Evolutionary conservation across 805 yeast genomes (phyloP), one percentile per base, ranked within the genome.

Genomic region (Ogataea neopini): DNA sequence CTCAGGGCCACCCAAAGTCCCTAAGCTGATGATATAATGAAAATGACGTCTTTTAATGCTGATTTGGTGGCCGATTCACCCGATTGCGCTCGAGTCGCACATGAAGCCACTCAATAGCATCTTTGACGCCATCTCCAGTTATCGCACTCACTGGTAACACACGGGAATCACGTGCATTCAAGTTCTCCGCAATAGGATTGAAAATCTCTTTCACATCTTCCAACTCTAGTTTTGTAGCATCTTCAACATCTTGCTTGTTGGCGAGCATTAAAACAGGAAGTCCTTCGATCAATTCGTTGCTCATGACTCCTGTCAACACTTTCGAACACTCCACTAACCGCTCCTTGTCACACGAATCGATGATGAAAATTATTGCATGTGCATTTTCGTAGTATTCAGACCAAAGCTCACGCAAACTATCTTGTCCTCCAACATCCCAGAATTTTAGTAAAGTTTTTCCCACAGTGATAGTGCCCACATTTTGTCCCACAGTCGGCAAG

Each of bases 381-480:
- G 96, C 87, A 49, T 82, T 85, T 15, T 76, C 73, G 68, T 84
- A 94, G 71, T 92, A 94, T 51, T 88, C 81, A 5, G 84, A 76
- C 99, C 99, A 92, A 75, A 94, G 75, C 23, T 80, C 71, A 40
- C 98, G 74, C 40, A 92, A 72, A n/a, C 86, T 74, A 61, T 83
- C 84, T 67, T 92, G 99, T 10, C 99, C 99, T 9, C 98, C 98
- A 34, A 92, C 82, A 65, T 92, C 99, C 98, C 98, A 92, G 59
- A 94, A 80, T 61, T 90, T 91, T 47, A 94, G 71, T 47, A 76
- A 70, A 3, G 44, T 39, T 6, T 57, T 56, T 35, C 61, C 60
- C n/a, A 64, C 60, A 11, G 68, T 58, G n/a, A 77, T 69, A 8
- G 71, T 69, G 0, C 78, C 79, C 4, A 77, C 87, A 63, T 94